Evolutionary conservation across 176 grass and related monocot species (phyloP).

Genomic region (Thalia dealbata): DNA sequence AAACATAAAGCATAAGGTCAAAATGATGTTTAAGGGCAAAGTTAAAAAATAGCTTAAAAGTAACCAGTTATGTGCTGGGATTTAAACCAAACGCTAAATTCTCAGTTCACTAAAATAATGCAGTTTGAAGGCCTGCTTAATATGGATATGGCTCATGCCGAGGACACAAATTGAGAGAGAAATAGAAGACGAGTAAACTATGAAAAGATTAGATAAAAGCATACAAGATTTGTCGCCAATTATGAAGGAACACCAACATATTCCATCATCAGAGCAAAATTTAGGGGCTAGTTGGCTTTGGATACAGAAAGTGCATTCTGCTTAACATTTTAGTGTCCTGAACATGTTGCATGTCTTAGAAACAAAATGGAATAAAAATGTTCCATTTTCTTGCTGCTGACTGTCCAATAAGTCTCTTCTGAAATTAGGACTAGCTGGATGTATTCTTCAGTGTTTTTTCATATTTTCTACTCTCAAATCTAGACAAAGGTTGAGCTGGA

Average conservation of each 20-base stretch:
- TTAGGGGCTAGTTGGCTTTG: not conserved
- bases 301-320: no score
- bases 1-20: constrained; percentile 1
- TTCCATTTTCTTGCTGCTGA: no score
- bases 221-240: not conserved
- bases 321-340: no score
- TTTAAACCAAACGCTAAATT: not conserved
- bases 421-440: no score
- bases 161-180: not conserved
- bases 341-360: no score
- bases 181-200: not conserved
- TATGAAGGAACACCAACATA: not conserved
- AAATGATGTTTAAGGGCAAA: not conserved
- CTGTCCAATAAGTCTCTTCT: no score
- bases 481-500: no score
- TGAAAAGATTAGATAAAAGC: not conserved
- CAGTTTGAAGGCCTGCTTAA: not conserved
- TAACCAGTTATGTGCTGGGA: not conserved
- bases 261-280: not conserved
- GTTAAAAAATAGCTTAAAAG: not conserved
- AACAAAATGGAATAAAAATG: no score
- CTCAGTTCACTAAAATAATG: not conserved
- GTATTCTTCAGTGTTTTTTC: no score
- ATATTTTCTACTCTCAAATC: no score
- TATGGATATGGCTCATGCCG: not conserved